phyloP scores from a whole-genome alignment of 305 asterid genomes.

The Fraxinus sp. region DNA sequence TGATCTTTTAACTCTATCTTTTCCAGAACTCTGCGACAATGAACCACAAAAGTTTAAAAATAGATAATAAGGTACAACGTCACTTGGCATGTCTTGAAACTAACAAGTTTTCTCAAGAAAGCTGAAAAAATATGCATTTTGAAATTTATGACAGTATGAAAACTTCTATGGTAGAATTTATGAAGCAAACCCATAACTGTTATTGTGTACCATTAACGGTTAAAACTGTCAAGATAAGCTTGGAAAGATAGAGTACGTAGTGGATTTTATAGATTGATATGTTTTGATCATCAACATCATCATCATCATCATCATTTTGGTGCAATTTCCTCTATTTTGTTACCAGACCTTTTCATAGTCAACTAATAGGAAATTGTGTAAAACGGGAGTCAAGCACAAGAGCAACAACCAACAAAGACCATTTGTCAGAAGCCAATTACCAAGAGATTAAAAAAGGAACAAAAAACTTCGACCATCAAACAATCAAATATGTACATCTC shows the following conservation, averaged over 20 bases:
- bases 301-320: not conserved
- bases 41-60: not conserved
- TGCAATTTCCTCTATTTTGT: not conserved
- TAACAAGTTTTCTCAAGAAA: not conserved
- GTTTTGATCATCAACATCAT: not conserved
- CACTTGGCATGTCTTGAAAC: conserved; percentile 7
- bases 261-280: not conserved
- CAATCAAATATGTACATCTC: not conserved
- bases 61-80: not conserved
- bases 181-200: not conserved
- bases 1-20: conserved; percentile 12
- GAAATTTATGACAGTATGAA: not conserved
- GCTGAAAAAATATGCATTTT: not conserved
- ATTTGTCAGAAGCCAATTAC: not conserved
- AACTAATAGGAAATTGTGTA: not conserved
- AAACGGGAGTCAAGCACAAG: not conserved
- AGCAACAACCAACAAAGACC: not conserved
- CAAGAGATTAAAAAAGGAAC: not conserved
- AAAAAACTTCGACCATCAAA: not conserved
- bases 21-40: conserved; percentile 11
- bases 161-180: not conserved
- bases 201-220: not conserved
- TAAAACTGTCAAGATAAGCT: not conserved
- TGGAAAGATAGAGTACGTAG: not conserved
- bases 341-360: not conserved